A percentile compares a stretch with the other conserved stretches of the same genome.
Conservation (phyloP, 73 alveolate genomes). For the Paramecium octaurelia region DNA sequence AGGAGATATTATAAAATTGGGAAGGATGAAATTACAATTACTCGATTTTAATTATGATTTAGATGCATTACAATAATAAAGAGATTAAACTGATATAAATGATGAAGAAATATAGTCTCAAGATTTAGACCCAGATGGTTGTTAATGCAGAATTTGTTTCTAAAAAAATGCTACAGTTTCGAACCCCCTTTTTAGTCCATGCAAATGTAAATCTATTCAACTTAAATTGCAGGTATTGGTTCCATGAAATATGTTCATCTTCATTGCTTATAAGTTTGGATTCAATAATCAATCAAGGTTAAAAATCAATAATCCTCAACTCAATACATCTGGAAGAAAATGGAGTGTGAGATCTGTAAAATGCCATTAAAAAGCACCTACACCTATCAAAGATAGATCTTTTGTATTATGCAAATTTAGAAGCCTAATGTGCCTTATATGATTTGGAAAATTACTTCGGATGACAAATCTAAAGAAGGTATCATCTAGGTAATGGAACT, state of each 20-base stretch:
- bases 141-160: conserved; percentile 16
- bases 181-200: conserved; percentile 41
- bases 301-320: conserved; percentile 43
- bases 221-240: conserved; percentile 60
- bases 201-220: conserved; percentile 14
- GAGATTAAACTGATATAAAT: not conserved
- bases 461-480: conserved; percentile 46
- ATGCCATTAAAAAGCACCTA: conserved; percentile 60
- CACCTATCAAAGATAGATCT: conserved; percentile 23
- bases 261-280: conserved; percentile 68
- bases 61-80: not conserved
- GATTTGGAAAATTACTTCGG: conserved; percentile 44
- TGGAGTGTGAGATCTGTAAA: conserved; percentile 79
- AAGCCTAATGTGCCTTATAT: conserved; percentile 55
- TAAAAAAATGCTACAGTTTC: not conserved
- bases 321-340: conserved; percentile 70
- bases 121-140: not conserved
- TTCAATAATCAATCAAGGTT: conserved; percentile 60
- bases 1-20: conserved; percentile 19
- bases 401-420: conserved; percentile 17
- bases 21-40: conserved; percentile 38
- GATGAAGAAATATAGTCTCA: not conserved
- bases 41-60: not conserved
- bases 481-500: conserved; percentile 38
- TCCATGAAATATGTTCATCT: conserved; percentile 73